Conservation (phyloP, 345 rosid species). For the Hypericum perforatum region DNA sequence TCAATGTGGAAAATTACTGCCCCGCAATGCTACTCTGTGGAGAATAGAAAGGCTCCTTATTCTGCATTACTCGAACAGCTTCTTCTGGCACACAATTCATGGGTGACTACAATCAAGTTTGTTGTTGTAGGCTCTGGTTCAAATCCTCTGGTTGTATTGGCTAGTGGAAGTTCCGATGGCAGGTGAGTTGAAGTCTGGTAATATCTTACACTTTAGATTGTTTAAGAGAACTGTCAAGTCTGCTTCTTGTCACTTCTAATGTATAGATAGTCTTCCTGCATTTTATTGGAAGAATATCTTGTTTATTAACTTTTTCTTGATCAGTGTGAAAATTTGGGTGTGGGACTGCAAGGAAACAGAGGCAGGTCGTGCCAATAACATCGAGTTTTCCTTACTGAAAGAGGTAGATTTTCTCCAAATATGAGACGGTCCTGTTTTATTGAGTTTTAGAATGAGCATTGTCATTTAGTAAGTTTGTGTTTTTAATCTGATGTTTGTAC, state of each 20-base stretch:
- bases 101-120: slow-evolving; percentile 72
- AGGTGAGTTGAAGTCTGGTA: slow-evolving; percentile 69
- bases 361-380: slow-evolving; percentile 30
- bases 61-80: slow-evolving; percentile 37
- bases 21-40: slow-evolving; percentile 58
- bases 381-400: slow-evolving; percentile 46
- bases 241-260: background rate
- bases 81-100: slow-evolving; percentile 66
- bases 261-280: background rate
- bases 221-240: too few species aligned
- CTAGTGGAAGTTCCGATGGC: slow-evolving; percentile 87
- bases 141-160: slow-evolving; percentile 47
- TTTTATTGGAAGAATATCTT: slow-evolving; percentile 6
- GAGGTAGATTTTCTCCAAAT: slow-evolving; percentile 27
- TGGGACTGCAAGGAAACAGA: slow-evolving; percentile 36
- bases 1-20: slow-evolving; percentile 70
- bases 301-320: slow-evolving; percentile 13
- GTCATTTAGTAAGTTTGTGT: too few species aligned
- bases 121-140: slow-evolving; percentile 37
- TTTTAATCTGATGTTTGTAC: too few species aligned
- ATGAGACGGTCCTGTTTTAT: background rate
- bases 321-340: slow-evolving; percentile 76
- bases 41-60: slow-evolving; percentile 30
- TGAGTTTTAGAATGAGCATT: slow-evolving; percentile 8
- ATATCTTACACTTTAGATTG: too few species aligned